phyloP scores from a whole-genome alignment of 192 early-diverging fungal species.

The Mortierella claussenii region DNA sequence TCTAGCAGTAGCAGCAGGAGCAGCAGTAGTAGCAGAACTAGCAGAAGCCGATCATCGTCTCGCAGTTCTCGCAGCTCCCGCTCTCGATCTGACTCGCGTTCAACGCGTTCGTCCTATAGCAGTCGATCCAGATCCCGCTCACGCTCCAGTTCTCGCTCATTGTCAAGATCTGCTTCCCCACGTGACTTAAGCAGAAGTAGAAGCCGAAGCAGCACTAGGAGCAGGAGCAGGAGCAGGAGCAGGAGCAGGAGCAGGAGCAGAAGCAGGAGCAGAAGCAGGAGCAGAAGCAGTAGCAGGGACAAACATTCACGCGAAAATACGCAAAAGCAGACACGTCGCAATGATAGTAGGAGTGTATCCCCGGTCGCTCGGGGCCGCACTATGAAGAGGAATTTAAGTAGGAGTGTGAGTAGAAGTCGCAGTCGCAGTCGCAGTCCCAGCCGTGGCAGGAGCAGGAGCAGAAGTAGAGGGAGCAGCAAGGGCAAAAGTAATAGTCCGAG shows the following conservation, averaged over 20 bases:
- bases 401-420: slow-evolving; percentile 26
- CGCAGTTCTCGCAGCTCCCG: slow-evolving; percentile 18
- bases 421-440: slow-evolving; percentile 38
- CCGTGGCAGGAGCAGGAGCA: slow-evolving; percentile 16
- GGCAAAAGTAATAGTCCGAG: background rate
- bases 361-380: slow-evolving; percentile 14
- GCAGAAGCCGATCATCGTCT: slow-evolving; percentile 22
- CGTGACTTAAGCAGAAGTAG: background rate
- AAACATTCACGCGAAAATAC: background rate
- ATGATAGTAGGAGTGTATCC: background rate
- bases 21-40: too few species aligned
- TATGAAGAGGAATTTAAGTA: slow-evolving; percentile 14
- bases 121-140: slow-evolving; percentile 25
- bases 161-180: slow-evolving; percentile 9
- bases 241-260: background rate
- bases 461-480: slow-evolving; percentile 18
- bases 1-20: slow-evolving; percentile 27
- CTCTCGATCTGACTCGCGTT: slow-evolving; percentile 19
- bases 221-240: slow-evolving; percentile 22
- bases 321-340: slow-evolving; percentile 1
- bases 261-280: slow-evolving; percentile 32
- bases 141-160: slow-evolving; percentile 18
- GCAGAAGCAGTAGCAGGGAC: slow-evolving; percentile 1
- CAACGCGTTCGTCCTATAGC: slow-evolving; percentile 17
- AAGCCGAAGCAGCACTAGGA: slow-evolving; percentile 25